Percentiles rank a stretch among this genome's conserved stretches.
Conservation (phyloP, 495 filamentous ascomycete genomes). For the Penicillium cinerascens region DNA sequence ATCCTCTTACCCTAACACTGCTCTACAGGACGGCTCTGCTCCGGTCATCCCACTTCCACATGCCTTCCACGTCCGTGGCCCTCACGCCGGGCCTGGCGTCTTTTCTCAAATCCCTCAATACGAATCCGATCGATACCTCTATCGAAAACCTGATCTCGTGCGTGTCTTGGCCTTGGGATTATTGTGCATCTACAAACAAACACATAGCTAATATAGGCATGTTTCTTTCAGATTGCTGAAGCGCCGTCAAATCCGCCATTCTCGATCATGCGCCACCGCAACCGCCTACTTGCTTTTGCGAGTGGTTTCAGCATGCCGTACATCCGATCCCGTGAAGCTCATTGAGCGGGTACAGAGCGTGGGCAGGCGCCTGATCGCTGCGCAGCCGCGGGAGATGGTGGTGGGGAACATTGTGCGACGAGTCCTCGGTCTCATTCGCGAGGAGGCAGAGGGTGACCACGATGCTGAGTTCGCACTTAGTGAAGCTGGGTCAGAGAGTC, state of each 20-base stretch:
- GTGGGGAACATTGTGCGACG: conserved; percentile 92
- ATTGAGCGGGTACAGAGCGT: conserved; percentile 71
- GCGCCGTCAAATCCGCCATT: conserved; percentile 80
- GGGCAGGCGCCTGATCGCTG: conserved; percentile 68
- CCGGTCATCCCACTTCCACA: conserved; percentile 30
- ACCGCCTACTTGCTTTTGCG: conserved; percentile 82
- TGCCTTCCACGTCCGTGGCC: conserved; percentile 47
- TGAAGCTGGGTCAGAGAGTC: conserved; percentile 46
- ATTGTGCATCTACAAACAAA: not conserved
- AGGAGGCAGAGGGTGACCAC: conserved; percentile 79
- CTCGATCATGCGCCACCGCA: conserved; percentile 82
- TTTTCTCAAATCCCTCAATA: conserved; percentile 74
- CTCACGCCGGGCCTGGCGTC: conserved; percentile 67
- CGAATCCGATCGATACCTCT: conserved; percentile 68
- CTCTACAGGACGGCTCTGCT: not conserved
- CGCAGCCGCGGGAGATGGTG: conserved; percentile 83
- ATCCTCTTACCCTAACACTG: not conserved
- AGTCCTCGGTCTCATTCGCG: conserved; percentile 83
- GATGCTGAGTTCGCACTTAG: conserved; percentile 61
- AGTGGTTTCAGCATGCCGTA: conserved; percentile 67
- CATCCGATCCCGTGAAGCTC: conserved; percentile 69
- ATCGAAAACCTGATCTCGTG: conserved; percentile 80
- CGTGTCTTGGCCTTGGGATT: conserved; percentile 20
- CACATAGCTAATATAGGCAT: conserved; percentile 16
- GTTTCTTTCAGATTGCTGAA: conserved; percentile 67